phyloP scores from a whole-genome alignment of 116 monocot species.

The Trichopus zeylanicus region DNA sequence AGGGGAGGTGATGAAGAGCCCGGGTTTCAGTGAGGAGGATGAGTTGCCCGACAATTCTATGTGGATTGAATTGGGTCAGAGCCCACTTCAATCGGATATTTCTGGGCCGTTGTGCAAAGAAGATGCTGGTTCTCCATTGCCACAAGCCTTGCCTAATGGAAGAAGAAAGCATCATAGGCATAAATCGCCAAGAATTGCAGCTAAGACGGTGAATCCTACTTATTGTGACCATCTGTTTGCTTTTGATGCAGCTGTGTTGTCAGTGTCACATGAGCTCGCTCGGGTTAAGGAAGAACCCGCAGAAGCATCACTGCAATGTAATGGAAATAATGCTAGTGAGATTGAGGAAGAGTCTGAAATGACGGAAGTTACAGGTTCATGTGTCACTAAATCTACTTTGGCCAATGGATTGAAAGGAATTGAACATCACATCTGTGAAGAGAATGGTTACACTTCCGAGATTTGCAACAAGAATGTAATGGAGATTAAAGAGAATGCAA shows the following conservation, averaged over 20 bases:
- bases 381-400: not conserved
- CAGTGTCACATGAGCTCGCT: slow-evolving; percentile 67
- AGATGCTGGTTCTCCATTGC: slow-evolving; percentile 58
- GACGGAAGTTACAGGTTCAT: not conserved
- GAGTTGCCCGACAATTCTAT: slow-evolving; percentile 60
- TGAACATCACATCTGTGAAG: too few species aligned
- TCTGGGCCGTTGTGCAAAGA: slow-evolving; percentile 39
- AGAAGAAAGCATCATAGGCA: slow-evolving; percentile 39
- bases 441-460: slow-evolving; percentile 46
- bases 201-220: slow-evolving; percentile 43
- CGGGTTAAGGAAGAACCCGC: slow-evolving; percentile 30
- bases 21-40: slow-evolving; percentile 66
- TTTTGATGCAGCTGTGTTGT: slow-evolving; percentile 90
- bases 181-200: slow-evolving; percentile 34
- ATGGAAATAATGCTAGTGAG: slow-evolving; percentile 26
- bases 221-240: slow-evolving; percentile 53
- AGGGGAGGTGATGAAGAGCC: slow-evolving; percentile 78
- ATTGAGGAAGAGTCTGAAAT: slow-evolving; percentile 52
- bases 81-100: slow-evolving; percentile 68
- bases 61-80: slow-evolving; percentile 96
- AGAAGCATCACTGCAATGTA: slow-evolving; percentile 19
- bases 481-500: slow-evolving; percentile 61
- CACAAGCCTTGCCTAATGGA: slow-evolving; percentile 53
- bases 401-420: too few species aligned
- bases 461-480: slow-evolving; percentile 6